These are phyloP conservation scores for Chaetomium sp. DNA, from an alignment of 2,329 filamentous ascomycete species.

Conservation along the genomic window DNA sequence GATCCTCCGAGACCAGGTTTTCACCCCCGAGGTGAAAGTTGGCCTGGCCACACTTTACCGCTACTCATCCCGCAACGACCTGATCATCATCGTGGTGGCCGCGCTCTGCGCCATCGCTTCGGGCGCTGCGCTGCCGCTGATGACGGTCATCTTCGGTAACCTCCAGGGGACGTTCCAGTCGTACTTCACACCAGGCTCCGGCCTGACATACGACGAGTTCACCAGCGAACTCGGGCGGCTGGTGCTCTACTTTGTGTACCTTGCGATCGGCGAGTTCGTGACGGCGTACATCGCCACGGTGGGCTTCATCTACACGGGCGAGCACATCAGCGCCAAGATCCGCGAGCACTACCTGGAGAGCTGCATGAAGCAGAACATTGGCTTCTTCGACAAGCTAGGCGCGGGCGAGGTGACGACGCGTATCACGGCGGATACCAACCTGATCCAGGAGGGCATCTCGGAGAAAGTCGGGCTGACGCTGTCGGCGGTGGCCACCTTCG, in stretches of 20 bases:
- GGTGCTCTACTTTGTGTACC: slow-evolving; percentile 79
- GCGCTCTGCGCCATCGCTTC: slow-evolving; percentile 60
- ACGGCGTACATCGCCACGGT: slow-evolving; percentile 74
- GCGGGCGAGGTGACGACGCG: slow-evolving; percentile 90
- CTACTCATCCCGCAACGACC: slow-evolving; percentile 61
- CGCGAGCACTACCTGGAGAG: slow-evolving; percentile 77
- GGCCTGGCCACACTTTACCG: slow-evolving; percentile 61
- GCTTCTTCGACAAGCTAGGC: slow-evolving; percentile 86
- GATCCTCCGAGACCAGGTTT: slow-evolving; percentile 62
- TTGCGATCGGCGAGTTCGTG: slow-evolving; percentile 74
- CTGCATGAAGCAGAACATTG: slow-evolving; percentile 83
- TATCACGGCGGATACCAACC: slow-evolving; percentile 88
- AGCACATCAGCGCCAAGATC: slow-evolving; percentile 72
- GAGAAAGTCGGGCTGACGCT: slow-evolving; percentile 79
- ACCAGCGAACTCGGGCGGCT: slow-evolving; percentile 51
- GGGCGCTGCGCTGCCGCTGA: slow-evolving; percentile 69
- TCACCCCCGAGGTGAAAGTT: slow-evolving; percentile 56
- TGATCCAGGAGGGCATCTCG: slow-evolving; percentile 89
- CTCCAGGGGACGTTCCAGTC: slow-evolving; percentile 65
- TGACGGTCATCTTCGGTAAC: slow-evolving; percentile 76
- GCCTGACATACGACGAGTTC: slow-evolving; percentile 50
- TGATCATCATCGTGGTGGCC: slow-evolving; percentile 56
- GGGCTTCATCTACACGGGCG: slow-evolving; percentile 82
- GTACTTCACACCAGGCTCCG: slow-evolving; percentile 45
- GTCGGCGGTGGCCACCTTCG: slow-evolving; percentile 71